phyloP scores from a whole-genome alignment of 768 basidiomycete species.

The Lyophyllum shimeji region DNA sequence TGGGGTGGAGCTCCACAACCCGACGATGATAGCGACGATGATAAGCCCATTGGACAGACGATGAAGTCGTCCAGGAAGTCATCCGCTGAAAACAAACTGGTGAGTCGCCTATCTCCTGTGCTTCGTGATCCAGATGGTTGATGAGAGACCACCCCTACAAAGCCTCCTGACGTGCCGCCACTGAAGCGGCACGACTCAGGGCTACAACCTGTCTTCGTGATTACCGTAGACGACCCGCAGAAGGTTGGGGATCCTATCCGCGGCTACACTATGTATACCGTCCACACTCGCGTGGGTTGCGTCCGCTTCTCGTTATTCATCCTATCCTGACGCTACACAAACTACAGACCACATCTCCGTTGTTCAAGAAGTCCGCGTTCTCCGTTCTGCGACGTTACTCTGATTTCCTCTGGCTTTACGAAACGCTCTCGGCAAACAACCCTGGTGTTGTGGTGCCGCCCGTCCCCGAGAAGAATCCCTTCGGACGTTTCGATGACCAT shows the following conservation, averaged over 20 bases:
- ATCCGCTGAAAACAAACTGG: slow-evolving; percentile 22
- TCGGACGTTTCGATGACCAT: slow-evolving; percentile 89
- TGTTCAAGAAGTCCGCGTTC: slow-evolving; percentile 80
- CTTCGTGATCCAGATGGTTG: neutral
- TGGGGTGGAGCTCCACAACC: slow-evolving; percentile 32
- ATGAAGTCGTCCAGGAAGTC: slow-evolving; percentile 23
- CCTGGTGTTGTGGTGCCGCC: slow-evolving; percentile 98
- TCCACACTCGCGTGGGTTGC: slow-evolving; percentile 74
- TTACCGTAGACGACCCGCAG: slow-evolving; percentile 96
- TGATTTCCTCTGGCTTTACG: slow-evolving; percentile 97
- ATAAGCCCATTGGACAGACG: slow-evolving; percentile 62
- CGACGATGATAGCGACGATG: slow-evolving; percentile 67
- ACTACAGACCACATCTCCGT: slow-evolving; percentile 76
- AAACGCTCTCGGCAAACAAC: slow-evolving; percentile 84
- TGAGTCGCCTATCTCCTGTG: slow-evolving; percentile 18
- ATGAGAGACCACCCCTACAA: neutral
- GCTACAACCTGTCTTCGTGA: slow-evolving; percentile 71
- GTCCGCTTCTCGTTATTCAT: neutral
- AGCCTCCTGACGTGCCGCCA: slow-evolving; percentile 13
- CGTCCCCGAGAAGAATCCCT: slow-evolving; percentile 91
- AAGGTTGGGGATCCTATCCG: slow-evolving; percentile 96
- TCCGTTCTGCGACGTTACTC: slow-evolving; percentile 97
- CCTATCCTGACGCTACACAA: neutral
- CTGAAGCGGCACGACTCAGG: slow-evolving; percentile 39
- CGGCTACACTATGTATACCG: slow-evolving; percentile 94